Conservation (phyloP, 768 basidiomycete species). For the Filobasidium floriforme region DNA sequence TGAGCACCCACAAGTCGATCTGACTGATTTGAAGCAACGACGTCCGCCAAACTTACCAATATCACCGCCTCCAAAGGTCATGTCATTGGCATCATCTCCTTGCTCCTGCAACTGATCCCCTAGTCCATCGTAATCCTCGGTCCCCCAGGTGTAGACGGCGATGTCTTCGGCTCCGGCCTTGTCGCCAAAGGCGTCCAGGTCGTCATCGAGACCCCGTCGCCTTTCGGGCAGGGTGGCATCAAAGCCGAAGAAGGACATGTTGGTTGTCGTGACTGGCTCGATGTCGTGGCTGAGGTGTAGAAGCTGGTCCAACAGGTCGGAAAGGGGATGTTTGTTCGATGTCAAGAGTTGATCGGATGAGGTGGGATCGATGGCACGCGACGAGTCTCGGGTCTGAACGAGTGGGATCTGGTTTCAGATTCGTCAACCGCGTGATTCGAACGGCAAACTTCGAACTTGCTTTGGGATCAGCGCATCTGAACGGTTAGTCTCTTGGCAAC, state of each 20-base stretch:
- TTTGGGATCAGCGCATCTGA: too few species aligned
- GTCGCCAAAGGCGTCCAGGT: constrained; percentile 27
- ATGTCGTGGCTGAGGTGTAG: too few species aligned
- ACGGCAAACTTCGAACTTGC: too few species aligned
- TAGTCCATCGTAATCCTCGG: constrained; percentile 80
- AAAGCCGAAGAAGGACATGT: constrained; percentile 46
- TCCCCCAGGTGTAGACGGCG: constrained; percentile 87
- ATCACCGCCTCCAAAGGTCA: constrained; percentile 75
- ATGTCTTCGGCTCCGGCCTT: constrained; percentile 59
- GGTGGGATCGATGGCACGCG: too few species aligned
- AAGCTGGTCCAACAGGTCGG: too few species aligned
- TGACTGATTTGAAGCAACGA: background rate
- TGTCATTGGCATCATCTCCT: constrained; percentile 88
- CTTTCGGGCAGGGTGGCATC: constrained; percentile 40
- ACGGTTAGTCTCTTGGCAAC: too few species aligned
- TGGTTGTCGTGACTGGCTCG: background rate
- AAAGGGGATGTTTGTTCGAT: too few species aligned
- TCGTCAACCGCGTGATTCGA: too few species aligned
- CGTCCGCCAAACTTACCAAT: constrained; percentile 57
- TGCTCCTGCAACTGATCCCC: constrained; percentile 81
- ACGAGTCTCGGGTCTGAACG: too few species aligned
- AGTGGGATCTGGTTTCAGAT: too few species aligned
- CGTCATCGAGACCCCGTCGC: constrained; percentile 22
- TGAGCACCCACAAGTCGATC: background rate
- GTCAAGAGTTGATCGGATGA: too few species aligned